phyloP scores from a whole-genome alignment of 352 stramenopile species.

The Phytophthora sp. region DNA sequence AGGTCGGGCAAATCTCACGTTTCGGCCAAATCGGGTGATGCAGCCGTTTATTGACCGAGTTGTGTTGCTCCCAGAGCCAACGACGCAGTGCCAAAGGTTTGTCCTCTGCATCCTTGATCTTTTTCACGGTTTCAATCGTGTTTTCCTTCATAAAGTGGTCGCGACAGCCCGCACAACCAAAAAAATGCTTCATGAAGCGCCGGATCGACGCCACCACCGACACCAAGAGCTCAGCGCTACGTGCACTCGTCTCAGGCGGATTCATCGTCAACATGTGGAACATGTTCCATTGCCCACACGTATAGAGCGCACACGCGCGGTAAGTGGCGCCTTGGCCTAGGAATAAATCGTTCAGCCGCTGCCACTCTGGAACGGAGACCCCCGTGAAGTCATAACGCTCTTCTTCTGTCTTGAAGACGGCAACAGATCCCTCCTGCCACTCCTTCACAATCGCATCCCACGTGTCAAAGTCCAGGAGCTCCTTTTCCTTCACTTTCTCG shows the following conservation, averaged over 20 bases:
- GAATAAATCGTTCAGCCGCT: constrained; percentile 70
- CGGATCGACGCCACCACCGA: constrained; percentile 77
- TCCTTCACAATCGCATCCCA: constrained; percentile 66
- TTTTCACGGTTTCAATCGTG: constrained; percentile 69
- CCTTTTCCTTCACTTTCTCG: constrained; percentile 51
- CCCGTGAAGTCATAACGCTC: constrained; percentile 56
- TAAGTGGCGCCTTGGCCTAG: constrained; percentile 68
- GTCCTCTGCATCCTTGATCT: constrained; percentile 65
- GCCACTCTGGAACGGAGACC: constrained; percentile 66
- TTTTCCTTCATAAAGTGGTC: constrained; percentile 85
- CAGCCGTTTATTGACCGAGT: constrained; percentile 82
- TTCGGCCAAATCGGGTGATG: constrained; percentile 83
- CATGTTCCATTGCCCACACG: constrained; percentile 87
- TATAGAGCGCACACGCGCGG: constrained; percentile 77
- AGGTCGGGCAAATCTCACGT: constrained; percentile 71
- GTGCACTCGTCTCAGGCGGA: constrained; percentile 44
- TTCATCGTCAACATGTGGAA: constrained; percentile 90
- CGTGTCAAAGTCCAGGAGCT: constrained; percentile 74
- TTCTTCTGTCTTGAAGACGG: constrained; percentile 64
- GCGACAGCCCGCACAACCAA: constrained; percentile 78
- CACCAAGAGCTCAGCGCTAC: constrained; percentile 60
- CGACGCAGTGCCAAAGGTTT: constrained; percentile 71
- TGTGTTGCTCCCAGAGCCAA: constrained; percentile 89
- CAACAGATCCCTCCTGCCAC: constrained; percentile 63
- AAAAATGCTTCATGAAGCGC: constrained; percentile 88